Evolutionary conservation across 1,139 yeast species (phyloP).

Genomic region (Kluyveromyces sp.): DNA sequence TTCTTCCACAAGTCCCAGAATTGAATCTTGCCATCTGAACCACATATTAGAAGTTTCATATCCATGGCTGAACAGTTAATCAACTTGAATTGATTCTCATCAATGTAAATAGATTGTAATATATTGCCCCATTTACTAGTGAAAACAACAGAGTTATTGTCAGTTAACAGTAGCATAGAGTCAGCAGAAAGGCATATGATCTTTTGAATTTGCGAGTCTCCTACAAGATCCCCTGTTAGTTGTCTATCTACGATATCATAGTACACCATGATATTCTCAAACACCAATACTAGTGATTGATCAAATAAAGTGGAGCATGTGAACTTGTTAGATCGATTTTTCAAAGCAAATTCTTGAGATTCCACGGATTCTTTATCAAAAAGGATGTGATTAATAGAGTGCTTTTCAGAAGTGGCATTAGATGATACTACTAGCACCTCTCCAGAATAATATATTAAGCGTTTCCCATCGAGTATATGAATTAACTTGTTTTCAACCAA

Average conservation of each 20-base stretch:
- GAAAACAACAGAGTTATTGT: slow-evolving; percentile 17
- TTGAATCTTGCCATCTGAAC: slow-evolving; percentile 22
- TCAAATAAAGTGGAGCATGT: slow-evolving; percentile 12
- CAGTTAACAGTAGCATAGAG: slow-evolving; percentile 16
- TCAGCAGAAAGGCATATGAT: slow-evolving; percentile 12
- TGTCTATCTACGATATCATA: slow-evolving; percentile 13
- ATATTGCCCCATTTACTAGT: slow-evolving; percentile 24
- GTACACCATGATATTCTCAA: slow-evolving; percentile 11
- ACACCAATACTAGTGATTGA: slow-evolving; percentile 14
- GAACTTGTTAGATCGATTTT: slow-evolving; percentile 6
- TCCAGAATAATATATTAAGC: slow-evolving; percentile 27
- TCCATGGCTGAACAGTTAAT: neutral
- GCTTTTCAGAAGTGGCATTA: slow-evolving; percentile 5
- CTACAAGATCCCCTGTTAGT: slow-evolving; percentile 6
- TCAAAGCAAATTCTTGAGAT: slow-evolving; percentile 8
- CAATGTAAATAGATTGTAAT: slow-evolving; percentile 19
- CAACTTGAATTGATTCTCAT: slow-evolving; percentile 7
- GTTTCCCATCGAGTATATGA: slow-evolving; percentile 21
- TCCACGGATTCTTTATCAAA: slow-evolving; percentile 11
- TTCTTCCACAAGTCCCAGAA: slow-evolving; percentile 27
- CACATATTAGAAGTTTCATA: slow-evolving; percentile 17
- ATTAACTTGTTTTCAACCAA: slow-evolving; percentile 21
- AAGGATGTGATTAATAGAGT: slow-evolving; percentile 13
- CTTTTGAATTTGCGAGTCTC: too few relatives aligned
- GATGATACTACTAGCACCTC: slow-evolving; percentile 22